Evolutionary conservation across 352 stramenopile species (phyloP), one percentile per base, ranked within the genome.

Genomic region (Phytopythium delawarense): DNA sequence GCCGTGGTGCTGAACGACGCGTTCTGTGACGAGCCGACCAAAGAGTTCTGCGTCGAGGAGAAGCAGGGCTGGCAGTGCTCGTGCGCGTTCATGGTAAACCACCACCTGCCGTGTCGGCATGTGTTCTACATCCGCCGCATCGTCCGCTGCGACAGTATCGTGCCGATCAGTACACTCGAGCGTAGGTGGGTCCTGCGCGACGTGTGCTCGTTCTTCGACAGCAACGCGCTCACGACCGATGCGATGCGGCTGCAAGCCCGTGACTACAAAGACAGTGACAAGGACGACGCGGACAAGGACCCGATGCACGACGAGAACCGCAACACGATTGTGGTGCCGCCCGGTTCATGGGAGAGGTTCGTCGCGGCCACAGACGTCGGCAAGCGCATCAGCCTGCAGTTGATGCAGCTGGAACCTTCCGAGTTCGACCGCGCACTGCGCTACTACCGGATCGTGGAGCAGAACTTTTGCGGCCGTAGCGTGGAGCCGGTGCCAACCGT

Each of bases 381-480:
- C 42, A 76, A 71, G 28, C 66, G 70, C 37, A 71, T 76, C 28
- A 64, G 66, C 35, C 49, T 71, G 15, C 66, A 61, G 0, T 67
- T 76, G 56, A 76, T 76, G 70, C 63, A 76, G 28, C 72, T 76
- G 66, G 58, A 46, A 11, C 13, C 57, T 13, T 35, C 45, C 7
- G 70, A 76, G 46, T 76, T 76, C 44, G 59, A 65, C 49, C 66
- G 58, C 23, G 66, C 60, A 0, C 16, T 76, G 23, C 60, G 57
- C n/a, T 76, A 74, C 51, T 76, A 76, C 57, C 72, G 73, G 23
- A 66, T 74, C 8, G 70, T 76, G 20, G 70, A 76, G 63, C 66
- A 65, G 9, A 71, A 61, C 20, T 51, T 76, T 32, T 12, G 45
- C 32, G 51, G 35, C 9, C 50, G 25, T 0, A 44, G 18, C 9